Evolutionary conservation across 306 rosid genomes (phyloP).

Genomic region (Castanopsis chinensis): DNA sequence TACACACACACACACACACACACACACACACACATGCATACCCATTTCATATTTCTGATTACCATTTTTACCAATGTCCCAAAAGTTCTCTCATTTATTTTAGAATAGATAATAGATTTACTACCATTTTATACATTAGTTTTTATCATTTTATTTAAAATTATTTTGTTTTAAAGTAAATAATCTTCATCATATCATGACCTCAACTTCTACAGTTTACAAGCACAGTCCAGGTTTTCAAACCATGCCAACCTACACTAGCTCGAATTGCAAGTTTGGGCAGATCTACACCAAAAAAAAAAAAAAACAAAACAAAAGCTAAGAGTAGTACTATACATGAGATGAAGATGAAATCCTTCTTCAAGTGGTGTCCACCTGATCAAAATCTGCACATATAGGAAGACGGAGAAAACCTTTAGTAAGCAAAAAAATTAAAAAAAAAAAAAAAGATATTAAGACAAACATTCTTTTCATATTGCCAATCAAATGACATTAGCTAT

Average conservation of each 20-base stretch:
- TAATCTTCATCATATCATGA: conserved; percentile 5
- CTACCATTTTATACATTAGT: not conserved
- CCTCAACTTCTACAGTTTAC: not conserved
- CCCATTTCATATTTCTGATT: not conserved
- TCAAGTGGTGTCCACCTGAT: conserved; percentile 58
- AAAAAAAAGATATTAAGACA: not conserved
- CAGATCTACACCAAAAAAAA: not conserved
- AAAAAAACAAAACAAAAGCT: conserved; percentile 2
- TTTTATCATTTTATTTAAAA: not conserved
- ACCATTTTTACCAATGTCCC: not conserved
- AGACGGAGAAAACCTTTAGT: conserved; percentile 12
- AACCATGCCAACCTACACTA: conserved; percentile 12
- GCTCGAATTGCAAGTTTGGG: conserved; percentile 19
- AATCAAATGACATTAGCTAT: conserved; percentile 12
- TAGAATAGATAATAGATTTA: not conserved
- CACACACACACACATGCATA: too few relatives aligned
- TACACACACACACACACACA: not conserved
- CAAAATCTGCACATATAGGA: conserved; percentile 59
- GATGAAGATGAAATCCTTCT: conserved; percentile 82
- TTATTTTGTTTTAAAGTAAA: not conserved
- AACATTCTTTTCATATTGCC: conserved; percentile 4
- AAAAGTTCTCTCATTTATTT: not conserved
- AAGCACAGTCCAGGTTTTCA: not conserved
- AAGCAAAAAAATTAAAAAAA: not conserved
- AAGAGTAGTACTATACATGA: conserved; percentile 49